These are phyloP conservation scores for Acanthamoeba sp. DNA, from an alignment of 208 protist genomes.

Conservation along the genomic window DNA sequence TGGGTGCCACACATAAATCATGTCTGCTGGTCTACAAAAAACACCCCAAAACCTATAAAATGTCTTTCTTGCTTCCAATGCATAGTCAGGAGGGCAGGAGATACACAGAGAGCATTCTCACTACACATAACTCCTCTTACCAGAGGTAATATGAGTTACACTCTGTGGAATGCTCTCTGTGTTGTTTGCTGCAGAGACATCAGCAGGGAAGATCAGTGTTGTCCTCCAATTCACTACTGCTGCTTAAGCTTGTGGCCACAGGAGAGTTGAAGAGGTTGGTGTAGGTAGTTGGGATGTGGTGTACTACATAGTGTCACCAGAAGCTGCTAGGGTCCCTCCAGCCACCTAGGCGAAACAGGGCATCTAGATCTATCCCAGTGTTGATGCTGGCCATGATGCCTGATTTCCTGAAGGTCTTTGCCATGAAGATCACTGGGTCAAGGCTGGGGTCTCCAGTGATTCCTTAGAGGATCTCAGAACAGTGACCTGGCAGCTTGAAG, in stretches of 20 bases:
- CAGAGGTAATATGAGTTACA: not conserved
- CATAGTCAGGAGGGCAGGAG: not conserved
- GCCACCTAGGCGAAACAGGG: not conserved
- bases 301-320: not conserved
- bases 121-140: conserved; percentile 13
- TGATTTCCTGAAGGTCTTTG: not conserved
- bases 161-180: not conserved
- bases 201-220: not conserved
- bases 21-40: no score
- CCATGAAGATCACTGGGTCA: not conserved
- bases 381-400: not conserved
- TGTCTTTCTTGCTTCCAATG: not conserved
- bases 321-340: not conserved
- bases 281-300: not conserved
- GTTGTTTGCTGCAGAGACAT: not conserved
- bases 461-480: not conserved
- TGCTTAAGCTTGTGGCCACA: no score
- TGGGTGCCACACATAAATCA: no score
- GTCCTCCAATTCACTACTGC: no score
- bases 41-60: no score
- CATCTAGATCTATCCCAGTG: not conserved
- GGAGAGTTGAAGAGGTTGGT: not conserved
- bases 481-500: not conserved
- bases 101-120: not conserved
- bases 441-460: not conserved